phyloP scores from a whole-genome alignment of 257 asterid species.

The Capsicum pubescens region DNA sequence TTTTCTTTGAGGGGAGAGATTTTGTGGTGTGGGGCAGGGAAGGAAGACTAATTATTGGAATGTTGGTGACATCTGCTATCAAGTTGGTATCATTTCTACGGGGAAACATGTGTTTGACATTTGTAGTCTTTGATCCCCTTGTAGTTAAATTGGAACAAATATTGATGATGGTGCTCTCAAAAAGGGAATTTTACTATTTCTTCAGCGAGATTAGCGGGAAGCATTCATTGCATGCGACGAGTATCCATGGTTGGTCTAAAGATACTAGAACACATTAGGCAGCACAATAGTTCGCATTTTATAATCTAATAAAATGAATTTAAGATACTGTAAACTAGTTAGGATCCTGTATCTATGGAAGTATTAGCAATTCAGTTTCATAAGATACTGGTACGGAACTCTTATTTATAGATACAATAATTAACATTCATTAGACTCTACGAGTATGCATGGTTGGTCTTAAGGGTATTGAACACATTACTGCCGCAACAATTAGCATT shows the following conservation, averaged over 20 bases:
- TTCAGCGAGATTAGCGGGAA: not conserved
- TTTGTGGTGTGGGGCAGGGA: not conserved
- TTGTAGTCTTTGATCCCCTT: no score
- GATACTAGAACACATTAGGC: not conserved
- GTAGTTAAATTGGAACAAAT: no score
- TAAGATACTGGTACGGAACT: not conserved
- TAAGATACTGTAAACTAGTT: not conserved
- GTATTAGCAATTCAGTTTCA: not conserved
- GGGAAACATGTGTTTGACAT: no score
- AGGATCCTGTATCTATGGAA: not conserved
- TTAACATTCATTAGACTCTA: not conserved
- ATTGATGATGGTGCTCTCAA: no score
- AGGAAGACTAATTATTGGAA: no score
- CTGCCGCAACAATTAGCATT: not conserved
- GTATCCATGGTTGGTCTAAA: not conserved
- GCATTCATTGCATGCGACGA: not conserved
- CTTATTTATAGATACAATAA: not conserved
- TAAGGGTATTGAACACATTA: conserved; percentile 4
- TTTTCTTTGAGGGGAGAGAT: not conserved
- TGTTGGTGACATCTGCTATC: no score
- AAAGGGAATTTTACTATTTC: not conserved
- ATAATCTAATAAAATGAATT: not conserved
- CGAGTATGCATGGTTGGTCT: not conserved
- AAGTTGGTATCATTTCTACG: no score
- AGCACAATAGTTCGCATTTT: no score